Percentiles rank a stretch among this genome's conserved stretches.
phyloP scores from a whole-genome alignment of 352 stramenopile genomes.

The Globisporangium nagaii region DNA sequence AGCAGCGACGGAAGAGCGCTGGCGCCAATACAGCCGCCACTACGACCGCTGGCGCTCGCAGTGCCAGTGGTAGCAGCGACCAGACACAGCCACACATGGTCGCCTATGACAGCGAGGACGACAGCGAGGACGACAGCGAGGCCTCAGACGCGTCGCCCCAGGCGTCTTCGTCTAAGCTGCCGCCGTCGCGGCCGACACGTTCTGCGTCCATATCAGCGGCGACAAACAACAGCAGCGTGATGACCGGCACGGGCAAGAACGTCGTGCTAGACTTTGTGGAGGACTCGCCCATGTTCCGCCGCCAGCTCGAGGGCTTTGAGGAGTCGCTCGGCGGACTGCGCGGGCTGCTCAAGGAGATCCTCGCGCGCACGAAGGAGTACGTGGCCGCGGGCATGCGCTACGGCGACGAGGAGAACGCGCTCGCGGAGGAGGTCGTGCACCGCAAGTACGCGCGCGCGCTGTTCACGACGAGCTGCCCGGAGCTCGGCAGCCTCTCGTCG shows the following conservation, averaged over 20 bases:
- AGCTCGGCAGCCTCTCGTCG: constrained; percentile 66
- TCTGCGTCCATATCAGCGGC: constrained; percentile 15
- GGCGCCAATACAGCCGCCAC: neutral
- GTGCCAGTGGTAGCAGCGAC: neutral
- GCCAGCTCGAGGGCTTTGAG: constrained; percentile 75
- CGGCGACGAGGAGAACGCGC: constrained; percentile 60
- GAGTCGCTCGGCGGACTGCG: constrained; percentile 65
- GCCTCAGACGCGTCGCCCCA: neutral
- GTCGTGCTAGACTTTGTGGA: constrained; percentile 83
- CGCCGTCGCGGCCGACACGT: neutral
- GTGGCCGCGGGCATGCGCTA: constrained; percentile 53
- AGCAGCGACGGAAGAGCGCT: neutral
- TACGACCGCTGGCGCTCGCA: neutral
- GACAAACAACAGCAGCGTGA: constrained; percentile 14
- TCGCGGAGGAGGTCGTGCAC: constrained; percentile 69
- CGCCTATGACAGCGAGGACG: too few species aligned
- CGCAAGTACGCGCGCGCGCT: constrained; percentile 77
- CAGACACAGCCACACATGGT: neutral
- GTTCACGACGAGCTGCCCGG: constrained; percentile 77
- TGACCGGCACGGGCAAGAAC: constrained; percentile 52
- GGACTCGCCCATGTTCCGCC: constrained; percentile 83
- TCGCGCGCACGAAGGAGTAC: constrained; percentile 74
- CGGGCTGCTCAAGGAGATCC: constrained; percentile 62
- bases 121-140: neutral
- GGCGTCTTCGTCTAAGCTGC: too few species aligned